Conservation (phyloP, 75 land plant genomes). For the Selaginella moellendorffii region DNA sequence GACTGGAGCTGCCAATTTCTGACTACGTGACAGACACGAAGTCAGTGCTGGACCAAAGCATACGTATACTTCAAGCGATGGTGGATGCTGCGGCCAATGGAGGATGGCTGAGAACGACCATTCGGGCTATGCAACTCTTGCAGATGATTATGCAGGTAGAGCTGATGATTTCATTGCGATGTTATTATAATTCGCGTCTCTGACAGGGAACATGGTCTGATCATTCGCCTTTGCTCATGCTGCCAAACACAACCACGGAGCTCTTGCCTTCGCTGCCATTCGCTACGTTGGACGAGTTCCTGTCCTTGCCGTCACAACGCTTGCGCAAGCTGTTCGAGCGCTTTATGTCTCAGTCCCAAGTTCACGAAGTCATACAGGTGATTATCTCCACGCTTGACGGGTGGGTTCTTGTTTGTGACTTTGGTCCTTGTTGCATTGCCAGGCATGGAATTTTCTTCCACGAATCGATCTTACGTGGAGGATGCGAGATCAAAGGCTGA, state of each 20-base stretch:
- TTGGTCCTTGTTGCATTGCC: too few species aligned
- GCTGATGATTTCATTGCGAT: background rate
- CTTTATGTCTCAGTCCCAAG: background rate
- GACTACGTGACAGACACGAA: constrained; percentile 94
- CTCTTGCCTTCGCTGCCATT: constrained; percentile 31
- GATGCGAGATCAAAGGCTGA: background rate
- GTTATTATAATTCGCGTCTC: background rate
- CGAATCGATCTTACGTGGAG: constrained; percentile 19
- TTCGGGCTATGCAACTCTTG: constrained; percentile 75
- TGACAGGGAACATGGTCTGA: constrained; percentile 87
- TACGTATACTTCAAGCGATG: constrained; percentile 95
- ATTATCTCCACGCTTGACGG: background rate
- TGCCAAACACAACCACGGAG: constrained; percentile 53
- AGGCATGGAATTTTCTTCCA: constrained; percentile 34
- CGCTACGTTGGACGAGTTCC: constrained; percentile 33
- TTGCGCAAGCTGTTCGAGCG: constrained; percentile 30
- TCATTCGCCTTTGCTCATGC: constrained; percentile 49
- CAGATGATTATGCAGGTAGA: constrained; percentile 98
- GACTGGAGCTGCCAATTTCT: constrained; percentile 66
- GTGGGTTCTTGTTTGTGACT: background rate
- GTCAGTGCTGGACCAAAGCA: constrained; percentile 95
- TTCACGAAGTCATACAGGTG: background rate
- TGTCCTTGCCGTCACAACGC: constrained; percentile 26
- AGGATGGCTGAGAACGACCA: constrained; percentile 84
- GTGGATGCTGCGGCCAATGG: constrained; percentile 96